phyloP scores from a whole-genome alignment of 805 yeast species.

The Metschnikowia anglica region DNA sequence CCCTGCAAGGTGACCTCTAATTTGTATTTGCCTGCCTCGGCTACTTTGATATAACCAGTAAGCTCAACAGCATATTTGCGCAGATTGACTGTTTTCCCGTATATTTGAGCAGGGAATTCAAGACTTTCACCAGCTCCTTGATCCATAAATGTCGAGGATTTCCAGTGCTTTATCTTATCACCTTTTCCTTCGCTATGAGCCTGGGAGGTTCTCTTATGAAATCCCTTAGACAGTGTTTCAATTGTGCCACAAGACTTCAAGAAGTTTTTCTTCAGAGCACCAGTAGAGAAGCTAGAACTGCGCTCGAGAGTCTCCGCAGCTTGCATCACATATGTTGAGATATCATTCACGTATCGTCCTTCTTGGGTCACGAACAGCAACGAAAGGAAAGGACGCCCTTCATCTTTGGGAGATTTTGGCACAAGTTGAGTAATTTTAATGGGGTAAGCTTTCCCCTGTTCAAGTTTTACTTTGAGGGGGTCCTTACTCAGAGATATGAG shows the following conservation, averaged over 20 bases:
- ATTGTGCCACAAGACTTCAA: neutral
- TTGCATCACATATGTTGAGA: constrained; percentile 1
- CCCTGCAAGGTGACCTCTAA: constrained; percentile 2
- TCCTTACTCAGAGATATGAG: neutral
- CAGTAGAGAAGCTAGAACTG: neutral
- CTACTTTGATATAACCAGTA: neutral
- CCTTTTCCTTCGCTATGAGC: neutral
- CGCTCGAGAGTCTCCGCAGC: neutral
- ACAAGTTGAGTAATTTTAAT: neutral
- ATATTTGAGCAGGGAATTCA: neutral
- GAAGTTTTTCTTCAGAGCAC: neutral
- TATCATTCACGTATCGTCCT: constrained; percentile 1
- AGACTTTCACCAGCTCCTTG: neutral
- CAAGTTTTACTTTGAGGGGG: neutral
- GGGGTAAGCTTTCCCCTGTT: neutral
- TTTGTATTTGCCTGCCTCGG: neutral
- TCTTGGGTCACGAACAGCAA: neutral
- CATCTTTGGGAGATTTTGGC: neutral
- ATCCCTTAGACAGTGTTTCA: neutral
- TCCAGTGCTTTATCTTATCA: neutral
- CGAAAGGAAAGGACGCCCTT: neutral
- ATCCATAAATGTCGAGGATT: neutral
- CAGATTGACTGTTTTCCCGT: constrained; percentile 1
- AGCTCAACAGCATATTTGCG: constrained; percentile 5
- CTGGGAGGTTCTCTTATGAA: neutral